These are phyloP conservation scores for Filobasidium floriforme DNA, from an alignment of 768 basidiomycete genomes.

Conservation along the genomic window DNA sequence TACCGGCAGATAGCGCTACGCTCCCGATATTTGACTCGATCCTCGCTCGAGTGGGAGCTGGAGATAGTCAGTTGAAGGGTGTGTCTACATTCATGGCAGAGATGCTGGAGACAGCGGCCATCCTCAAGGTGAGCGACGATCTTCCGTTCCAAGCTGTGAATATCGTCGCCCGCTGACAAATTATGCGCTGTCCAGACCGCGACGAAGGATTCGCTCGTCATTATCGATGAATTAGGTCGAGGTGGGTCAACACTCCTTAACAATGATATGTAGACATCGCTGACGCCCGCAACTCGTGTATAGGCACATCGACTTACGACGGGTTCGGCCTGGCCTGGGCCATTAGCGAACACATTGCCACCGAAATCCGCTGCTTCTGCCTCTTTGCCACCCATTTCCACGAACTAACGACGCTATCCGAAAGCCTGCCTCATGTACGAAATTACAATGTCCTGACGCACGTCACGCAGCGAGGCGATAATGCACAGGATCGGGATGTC, in stretches of 20 bases:
- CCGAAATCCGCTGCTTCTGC: conserved; percentile 84
- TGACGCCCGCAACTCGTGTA: background rate
- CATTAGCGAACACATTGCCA: conserved; percentile 96
- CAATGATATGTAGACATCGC: no score
- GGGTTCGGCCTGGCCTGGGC: conserved; percentile 98
- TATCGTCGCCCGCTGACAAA: background rate
- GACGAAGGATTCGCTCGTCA: conserved; percentile 82
- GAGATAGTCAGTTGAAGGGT: conserved; percentile 94
- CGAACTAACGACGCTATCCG: conserved; percentile 84
- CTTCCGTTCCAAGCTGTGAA: background rate
- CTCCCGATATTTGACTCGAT: conserved; percentile 94
- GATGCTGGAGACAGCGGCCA: conserved; percentile 97
- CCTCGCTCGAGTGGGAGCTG: conserved; percentile 89
- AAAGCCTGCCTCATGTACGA: conserved; percentile 76
- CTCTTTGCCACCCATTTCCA: conserved; percentile 98
- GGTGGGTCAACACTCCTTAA: background rate
- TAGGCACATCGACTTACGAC: conserved; percentile 94
- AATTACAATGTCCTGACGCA: conserved; percentile 95
- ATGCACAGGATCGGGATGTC: conserved; percentile 61
- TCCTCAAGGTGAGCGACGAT: conserved; percentile 61
- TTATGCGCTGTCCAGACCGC: conserved; percentile 58
- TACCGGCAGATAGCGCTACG: conserved; percentile 77
- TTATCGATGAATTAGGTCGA: conserved; percentile 68
- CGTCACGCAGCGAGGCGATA: conserved; percentile 54
- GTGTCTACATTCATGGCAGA: conserved; percentile 99